Evolutionary conservation across 257 asterid species (phyloP), one percentile per base, ranked within the genome.

Genomic region (Eustoma russellianum): DNA sequence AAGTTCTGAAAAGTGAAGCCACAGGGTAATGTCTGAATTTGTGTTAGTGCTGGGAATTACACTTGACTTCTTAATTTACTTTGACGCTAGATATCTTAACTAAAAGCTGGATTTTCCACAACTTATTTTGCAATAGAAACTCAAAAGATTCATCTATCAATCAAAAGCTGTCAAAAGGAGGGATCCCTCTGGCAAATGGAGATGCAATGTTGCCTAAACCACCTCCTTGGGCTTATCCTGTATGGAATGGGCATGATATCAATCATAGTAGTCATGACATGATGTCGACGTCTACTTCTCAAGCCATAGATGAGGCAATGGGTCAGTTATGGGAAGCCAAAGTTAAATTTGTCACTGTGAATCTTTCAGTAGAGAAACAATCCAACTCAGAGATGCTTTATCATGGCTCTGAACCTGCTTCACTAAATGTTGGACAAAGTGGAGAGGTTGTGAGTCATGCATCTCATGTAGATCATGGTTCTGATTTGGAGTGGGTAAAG

Each of bases 161-260:
- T 46, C 95, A 82, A 75, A 87, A 92, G 79, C 94, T 88, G 52
- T 92, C 95, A 45, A 92, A 67, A 83, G 98, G 97, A 62, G 98
- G 98, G 53, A 92, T 92, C 62, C 98, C 98, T 33, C 68, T 88
- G 74, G 98, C 98, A 41, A 88, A 92, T 77, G 95, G 98, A 67
- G 97, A 92, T 79, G 97, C 77, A 28, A 70, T 92, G 56, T 74
- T 92, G 79, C 97, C 84, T 46, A 88, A 88, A 80, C 97, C 98
- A 52, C 98, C 98, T 17, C 98, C 97, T 43, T 92, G 98, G 98
- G 98, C 98, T 55, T 92, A 79, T 81, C 98, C 97, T 66, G 67
- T 85, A 55, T 70, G 94, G 83, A 74, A 69, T 48, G 86, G 95
- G 60, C 92, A 81, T 65, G 98, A 88, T 79, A 66, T 66, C 77